Evolutionary conservation across 2,329 filamentous ascomycete species (phyloP), one percentile per base, ranked within the genome.

Genomic region (Clonostachys chloroleuca): DNA sequence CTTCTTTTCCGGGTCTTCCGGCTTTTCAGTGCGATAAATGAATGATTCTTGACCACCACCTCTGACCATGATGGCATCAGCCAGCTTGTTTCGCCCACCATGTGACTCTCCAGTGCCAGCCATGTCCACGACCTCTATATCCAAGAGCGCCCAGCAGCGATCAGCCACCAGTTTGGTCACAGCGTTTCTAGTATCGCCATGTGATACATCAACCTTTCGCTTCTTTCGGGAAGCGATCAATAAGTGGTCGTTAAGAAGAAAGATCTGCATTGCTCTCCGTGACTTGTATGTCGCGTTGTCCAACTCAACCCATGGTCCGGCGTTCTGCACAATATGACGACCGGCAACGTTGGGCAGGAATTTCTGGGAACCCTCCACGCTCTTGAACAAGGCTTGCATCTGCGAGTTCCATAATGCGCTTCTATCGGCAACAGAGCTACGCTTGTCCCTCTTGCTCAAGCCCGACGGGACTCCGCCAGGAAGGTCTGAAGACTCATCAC

Each of bases 221-320:
- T 96, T 96, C 72, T 96, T 96, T 55, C 89, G 84, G 20, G 89
- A 90, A 5, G 94, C 94, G 44, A 99, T 80, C 18, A 99, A 79
- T 2, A 99, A 74, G 65, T 99, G 92, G 60, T 99, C 94, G 62
- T 97, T 99, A 4, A 99, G 76, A 49, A 99, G 68, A 50, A 97
- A 92, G 50, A 99, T 83, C 61, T 95, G 89, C 65, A 97, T 92
- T 30, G 91, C 85, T 40, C 94, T 78, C 53, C 88, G 79, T 5
- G 92, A 89, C 67, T 96, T 96, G 84, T 95, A 97, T 0, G 94
- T 99, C 12, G 94, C 94, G 53, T 94, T 95, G 67, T 99, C 95
- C 51, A 99, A 75, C 69, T 99, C 92, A 49, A 97, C 88, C 94
- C 94, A 99, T 43, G 87, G 81, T 2, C 89, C 87, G 5, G 91